Percentiles rank a stretch among this genome's conserved stretches.
These are phyloP conservation scores for Rhizopogon sp. DNA, from an alignment of 768 basidiomycete species.

Conservation along the genomic window DNA sequence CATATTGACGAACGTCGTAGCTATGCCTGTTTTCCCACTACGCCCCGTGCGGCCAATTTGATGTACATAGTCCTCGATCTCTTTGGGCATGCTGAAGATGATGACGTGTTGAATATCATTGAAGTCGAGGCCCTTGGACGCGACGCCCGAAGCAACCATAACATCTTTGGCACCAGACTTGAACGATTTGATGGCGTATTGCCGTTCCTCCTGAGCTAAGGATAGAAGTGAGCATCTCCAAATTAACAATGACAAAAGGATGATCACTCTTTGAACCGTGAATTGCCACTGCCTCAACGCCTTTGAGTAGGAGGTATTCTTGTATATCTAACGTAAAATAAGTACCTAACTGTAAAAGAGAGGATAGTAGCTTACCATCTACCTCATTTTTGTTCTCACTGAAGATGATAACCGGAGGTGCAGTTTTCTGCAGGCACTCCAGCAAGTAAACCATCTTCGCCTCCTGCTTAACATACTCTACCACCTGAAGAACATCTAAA, in stretches of 20 bases:
- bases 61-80: conserved; percentile 99
- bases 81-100: conserved; percentile 99
- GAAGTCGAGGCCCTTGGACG: conserved; percentile 97
- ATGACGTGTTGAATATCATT: conserved; percentile 99
- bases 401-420: conserved; percentile 96
- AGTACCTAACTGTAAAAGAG: not conserved
- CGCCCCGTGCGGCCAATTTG: conserved; percentile 98
- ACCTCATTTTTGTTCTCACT: conserved; percentile 99
- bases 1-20: conserved; percentile 99
- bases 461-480: conserved; percentile 99
- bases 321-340: conserved; percentile 74
- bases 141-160: conserved; percentile 98
- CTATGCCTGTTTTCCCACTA: conserved; percentile 97
- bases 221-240: not conserved
- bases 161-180: conserved; percentile 97
- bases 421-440: conserved; percentile 96
- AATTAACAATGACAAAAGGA: not conserved
- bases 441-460: conserved; percentile 99
- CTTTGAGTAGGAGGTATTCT: conserved; percentile 93
- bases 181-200: conserved; percentile 98
- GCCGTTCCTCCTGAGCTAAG: conserved; percentile 94
- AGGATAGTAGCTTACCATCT: conserved; percentile 59
- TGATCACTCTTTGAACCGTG: conserved; percentile 89
- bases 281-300: conserved; percentile 97
- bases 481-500: conserved; percentile 91